Base-by-base conservation (phyloP, 83 land plant genomes). In the Diphasiastrum complanatum region DNA sequence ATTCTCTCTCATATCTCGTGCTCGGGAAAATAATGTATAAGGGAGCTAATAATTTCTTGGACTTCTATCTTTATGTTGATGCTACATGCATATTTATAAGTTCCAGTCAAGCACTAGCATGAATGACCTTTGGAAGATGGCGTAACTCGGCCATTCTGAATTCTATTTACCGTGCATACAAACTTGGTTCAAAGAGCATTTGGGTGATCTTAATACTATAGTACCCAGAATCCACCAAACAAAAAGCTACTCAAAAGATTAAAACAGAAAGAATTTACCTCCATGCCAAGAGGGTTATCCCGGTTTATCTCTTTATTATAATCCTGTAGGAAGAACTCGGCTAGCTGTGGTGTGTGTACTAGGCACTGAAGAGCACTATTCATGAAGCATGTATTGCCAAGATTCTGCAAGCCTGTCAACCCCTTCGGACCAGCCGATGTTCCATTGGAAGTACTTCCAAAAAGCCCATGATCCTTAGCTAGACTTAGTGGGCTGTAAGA, bases 351-450 rank as follows among this genome's bases (percentile, higher is more conserved):
- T 37, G 96, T 89, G 67, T 89, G 96, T 18, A 89, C 96, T 55
- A 89, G 81, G 54, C 91, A 89, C 43, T 89, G 96, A 30, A 89
- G 79, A 32, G 96, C 96, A 65, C 96, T 89, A 61, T 89, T 89
- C 95, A 89, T 89, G 56, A 89, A 89, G 48, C 95, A 89, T 37
- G 95, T 89, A 40, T 89, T 89, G 45, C 96, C 91, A 45, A 89
- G 85, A 54, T 89, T 89, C 64, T 78, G 67, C 65, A 89, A 60
- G 29, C 96, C 96, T 43, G 79, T 82, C 11, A 89, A 55, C 35
- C 96, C 96, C 46, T 45, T 35, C 58, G 87, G 52, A 45, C 75
- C 66, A 2, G 79, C 80, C 47, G 84, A 79, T 12, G 68, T 79
- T 40, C 31, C 71, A 20, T 70, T 60, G 50, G 69, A 73, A 57